Evolutionary conservation across 805 yeast species (phyloP), one percentile per base, ranked within the genome.

Genomic region (Candida koratica): DNA sequence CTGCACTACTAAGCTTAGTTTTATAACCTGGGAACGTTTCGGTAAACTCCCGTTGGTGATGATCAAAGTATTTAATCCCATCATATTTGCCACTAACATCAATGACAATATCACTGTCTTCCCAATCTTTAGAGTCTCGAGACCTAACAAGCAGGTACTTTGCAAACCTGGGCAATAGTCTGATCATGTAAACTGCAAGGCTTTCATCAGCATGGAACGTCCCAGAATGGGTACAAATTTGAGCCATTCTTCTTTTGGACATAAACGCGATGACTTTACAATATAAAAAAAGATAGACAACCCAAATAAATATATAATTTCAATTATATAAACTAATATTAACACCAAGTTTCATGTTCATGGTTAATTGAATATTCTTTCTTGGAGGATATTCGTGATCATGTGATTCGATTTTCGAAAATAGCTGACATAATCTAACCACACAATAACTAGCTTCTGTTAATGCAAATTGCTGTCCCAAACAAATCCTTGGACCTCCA

Each of bases 171-270:
- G 95, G 93, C 31, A 90, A 63, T 13, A 77, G 64, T 47, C 74
- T 77, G 38, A 93, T 66, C 82, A 93, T 79, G 58, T 73, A 89
- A 3, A 90, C 96, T 2, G 97, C 98, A 34, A 93, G 71, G 8
- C 95, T 80, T 60, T 93, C 98, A 59, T 93, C 98, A 8, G 97
- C 97, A 56, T 93, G 98, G 71, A 93, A 93, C 0, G 88, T 74
- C 6, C 98, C 98, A 32, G 89, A 82, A 52, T 84, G 94, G 9
- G 96, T 89, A 54, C 96, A 90, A 39, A 89, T 84, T 52, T 76
- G 78, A 41, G 78, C 55, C 53, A 67, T 52, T 22, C 38, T 49
- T 4, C 41, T 13, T 26, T 34, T 45, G n/a, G n/a, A n/a, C n/a
- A n/a, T n/a, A n/a, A n/a, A n/a, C n/a, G n/a, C n/a, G n/a, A n/a